These are phyloP conservation scores for Blastobotrys petasosporus DNA, from an alignment of 1,139 yeast genomes.

Conservation along the genomic window DNA sequence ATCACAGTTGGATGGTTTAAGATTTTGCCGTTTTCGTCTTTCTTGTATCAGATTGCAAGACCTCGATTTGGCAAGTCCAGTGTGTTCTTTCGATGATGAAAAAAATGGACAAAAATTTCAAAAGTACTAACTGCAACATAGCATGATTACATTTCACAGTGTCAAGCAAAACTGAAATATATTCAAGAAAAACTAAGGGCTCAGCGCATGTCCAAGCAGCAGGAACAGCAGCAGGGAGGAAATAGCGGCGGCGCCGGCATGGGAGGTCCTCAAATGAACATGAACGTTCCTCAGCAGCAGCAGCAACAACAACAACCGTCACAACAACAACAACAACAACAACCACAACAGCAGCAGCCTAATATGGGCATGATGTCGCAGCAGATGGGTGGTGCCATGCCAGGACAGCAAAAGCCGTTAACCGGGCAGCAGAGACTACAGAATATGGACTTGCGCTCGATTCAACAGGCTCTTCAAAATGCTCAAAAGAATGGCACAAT, in stretches of 20 bases:
- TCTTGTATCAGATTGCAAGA: too few relatives aligned
- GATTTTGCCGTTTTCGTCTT: too few relatives aligned
- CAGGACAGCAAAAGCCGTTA: neutral
- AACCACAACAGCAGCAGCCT: conserved; percentile 18
- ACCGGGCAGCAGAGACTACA: neutral
- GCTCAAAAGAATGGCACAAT: conserved; percentile 3
- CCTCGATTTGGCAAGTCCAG: neutral
- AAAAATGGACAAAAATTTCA: neutral
- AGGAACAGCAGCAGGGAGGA: conserved; percentile 6
- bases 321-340: conserved; percentile 14
- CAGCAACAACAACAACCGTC: conserved; percentile 11
- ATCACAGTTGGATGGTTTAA: too few relatives aligned
- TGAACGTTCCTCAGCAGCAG: conserved; percentile 12
- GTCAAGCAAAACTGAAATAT: conserved; percentile 21
- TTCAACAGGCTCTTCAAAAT: conserved; percentile 7
- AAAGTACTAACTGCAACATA: neutral
- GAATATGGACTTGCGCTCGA: neutral
- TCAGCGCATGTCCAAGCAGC: conserved; percentile 15
- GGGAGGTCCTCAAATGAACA: conserved; percentile 6
- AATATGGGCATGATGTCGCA: conserved; percentile 7
- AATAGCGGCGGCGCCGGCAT: neutral
- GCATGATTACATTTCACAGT: conserved; percentile 9
- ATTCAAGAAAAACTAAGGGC: conserved; percentile 22
- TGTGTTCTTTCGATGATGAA: neutral
- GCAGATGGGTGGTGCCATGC: neutral